phyloP scores from a whole-genome alignment of 2,329 filamentous ascomycete genomes.

The Alternaria arbusti region DNA sequence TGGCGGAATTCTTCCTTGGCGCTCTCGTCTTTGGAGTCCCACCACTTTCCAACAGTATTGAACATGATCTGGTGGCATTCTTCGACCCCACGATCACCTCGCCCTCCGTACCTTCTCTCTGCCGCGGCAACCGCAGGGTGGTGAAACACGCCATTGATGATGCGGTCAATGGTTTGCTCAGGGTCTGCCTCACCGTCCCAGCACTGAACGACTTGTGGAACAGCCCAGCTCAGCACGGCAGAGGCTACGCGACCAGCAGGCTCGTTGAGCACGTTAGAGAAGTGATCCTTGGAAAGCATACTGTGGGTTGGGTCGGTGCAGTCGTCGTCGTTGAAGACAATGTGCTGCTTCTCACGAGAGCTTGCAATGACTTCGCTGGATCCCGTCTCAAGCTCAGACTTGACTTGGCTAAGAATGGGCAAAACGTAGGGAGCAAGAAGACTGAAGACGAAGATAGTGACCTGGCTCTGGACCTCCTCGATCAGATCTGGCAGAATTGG shows the following conservation, averaged over 20 bases:
- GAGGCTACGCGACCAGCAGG: conserved; percentile 83
- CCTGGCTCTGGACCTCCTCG: conserved; percentile 84
- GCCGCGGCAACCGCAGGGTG: conserved; percentile 79
- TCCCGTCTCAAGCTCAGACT: conserved; percentile 83
- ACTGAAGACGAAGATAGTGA: conserved; percentile 90
- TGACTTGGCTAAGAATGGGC: conserved; percentile 85
- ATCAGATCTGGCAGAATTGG: conserved; percentile 84
- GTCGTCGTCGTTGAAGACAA: conserved; percentile 82
- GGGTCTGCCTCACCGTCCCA: conserved; percentile 84
- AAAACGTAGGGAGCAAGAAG: conserved; percentile 87
- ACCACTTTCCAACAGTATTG: conserved; percentile 81
- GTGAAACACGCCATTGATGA: conserved; percentile 83
- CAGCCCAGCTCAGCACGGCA: conserved; percentile 80
- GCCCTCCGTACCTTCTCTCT: conserved; percentile 60
- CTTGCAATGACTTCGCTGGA: conserved; percentile 87
- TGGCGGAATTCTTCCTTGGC: conserved; percentile 72
- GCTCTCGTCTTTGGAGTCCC: conserved; percentile 68
- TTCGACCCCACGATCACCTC: conserved; percentile 46
- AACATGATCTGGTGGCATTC: conserved; percentile 83
- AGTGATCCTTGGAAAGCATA: conserved; percentile 96
- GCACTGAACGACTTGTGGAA: conserved; percentile 85
- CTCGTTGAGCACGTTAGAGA: conserved; percentile 88
- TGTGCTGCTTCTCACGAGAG: conserved; percentile 80
- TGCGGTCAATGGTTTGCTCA: conserved; percentile 73
- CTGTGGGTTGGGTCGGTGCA: conserved; percentile 87